Evolutionary conservation across 306 rosid genomes (phyloP), one percentile per base, ranked within the genome.

Genomic region (Quercus variabilis): DNA sequence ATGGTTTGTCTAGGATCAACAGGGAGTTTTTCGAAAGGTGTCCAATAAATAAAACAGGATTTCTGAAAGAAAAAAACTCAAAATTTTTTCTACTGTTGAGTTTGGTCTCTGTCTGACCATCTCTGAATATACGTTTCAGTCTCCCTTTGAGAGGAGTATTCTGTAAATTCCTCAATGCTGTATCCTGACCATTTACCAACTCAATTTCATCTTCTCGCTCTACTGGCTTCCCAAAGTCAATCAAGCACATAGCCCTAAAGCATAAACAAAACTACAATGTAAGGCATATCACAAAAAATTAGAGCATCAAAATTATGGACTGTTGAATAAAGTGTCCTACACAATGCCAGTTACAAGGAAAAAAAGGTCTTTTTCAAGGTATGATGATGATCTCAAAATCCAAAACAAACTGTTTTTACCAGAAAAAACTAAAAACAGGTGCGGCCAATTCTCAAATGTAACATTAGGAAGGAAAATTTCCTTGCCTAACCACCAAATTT

Each of bases 181-280:
- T 80, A 80, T 91, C 94, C 81, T 80, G 91, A 65, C 86, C 88
- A 55, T 72, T 79, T 64, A 77, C 69, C 76, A 68, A 62, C 65
- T 83, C 88, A 74, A 76, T 83, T 62, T 90, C 99, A 38, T 96
- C 94, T 79, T 96, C 94, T 78, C 83, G 92, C 74, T 89, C 96
- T 78, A 96, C 87, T 0, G 98, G 92, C 83, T 87, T 79, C 73
- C 91, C 90, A 74, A 96, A 93, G 85, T 96, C 99, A 58, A 96
- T 96, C 82, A 86, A 82, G 88, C 99, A 96, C 97, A 90, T 89
- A 6, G 99, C 98, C 93, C 99, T 96, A 83, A 69, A 83, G 71
- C 19, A 78, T 67, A 31, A 57, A 81, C 41, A 71, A 55, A 81
- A 55, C 38, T 79, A 55, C 52, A 31, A 71, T 51, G 84, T 88